Percentiles rank a stretch among this genome's conserved stretches.
Evolutionary conservation across 1,139 yeast genomes (phyloP).

Genomic region (Yamadazyma trypodendri): DNA sequence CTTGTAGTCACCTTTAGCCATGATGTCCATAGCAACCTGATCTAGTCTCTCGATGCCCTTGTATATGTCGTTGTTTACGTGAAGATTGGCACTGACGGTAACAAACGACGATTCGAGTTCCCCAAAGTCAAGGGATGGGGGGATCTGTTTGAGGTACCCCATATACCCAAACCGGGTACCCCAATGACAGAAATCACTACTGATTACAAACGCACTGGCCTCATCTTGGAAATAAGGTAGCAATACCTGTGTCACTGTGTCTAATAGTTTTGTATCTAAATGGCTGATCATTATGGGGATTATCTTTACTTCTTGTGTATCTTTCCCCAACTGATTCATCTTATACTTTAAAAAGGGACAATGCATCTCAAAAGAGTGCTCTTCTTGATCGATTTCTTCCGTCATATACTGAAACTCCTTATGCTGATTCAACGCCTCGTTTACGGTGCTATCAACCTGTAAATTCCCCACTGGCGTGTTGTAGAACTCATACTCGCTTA

Average conservation of each 20-base stretch:
- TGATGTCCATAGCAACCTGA: constrained; percentile 63
- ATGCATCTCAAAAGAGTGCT: constrained; percentile 96
- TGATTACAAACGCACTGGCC: constrained; percentile 68
- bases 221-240: constrained; percentile 55
- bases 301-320: constrained; percentile 41
- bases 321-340: constrained; percentile 7
- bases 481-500: constrained; percentile 55
- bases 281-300: constrained; percentile 83
- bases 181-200: constrained; percentile 98
- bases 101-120: constrained; percentile 12
- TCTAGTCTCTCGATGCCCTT: constrained; percentile 75
- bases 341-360: constrained; percentile 67
- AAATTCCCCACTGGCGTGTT: constrained; percentile 83
- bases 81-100: constrained; percentile 15
- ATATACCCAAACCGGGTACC: constrained; percentile 77
- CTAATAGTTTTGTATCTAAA: constrained; percentile 45
- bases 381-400: constrained; percentile 67
- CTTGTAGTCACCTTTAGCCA: constrained; percentile 50
- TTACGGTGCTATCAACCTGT: constrained; percentile 49
- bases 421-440: constrained; percentile 4
- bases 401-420: constrained; percentile 56
- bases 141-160: constrained; percentile 44
- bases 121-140: constrained; percentile 8
- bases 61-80: constrained; percentile 47
- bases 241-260: constrained; percentile 47